A percentile compares a stretch with the other conserved stretches of the same genome.
phyloP scores from a whole-genome alignment of 1,284 basidiomycete genomes.

The Tilletiopsis washingtonensis region DNA sequence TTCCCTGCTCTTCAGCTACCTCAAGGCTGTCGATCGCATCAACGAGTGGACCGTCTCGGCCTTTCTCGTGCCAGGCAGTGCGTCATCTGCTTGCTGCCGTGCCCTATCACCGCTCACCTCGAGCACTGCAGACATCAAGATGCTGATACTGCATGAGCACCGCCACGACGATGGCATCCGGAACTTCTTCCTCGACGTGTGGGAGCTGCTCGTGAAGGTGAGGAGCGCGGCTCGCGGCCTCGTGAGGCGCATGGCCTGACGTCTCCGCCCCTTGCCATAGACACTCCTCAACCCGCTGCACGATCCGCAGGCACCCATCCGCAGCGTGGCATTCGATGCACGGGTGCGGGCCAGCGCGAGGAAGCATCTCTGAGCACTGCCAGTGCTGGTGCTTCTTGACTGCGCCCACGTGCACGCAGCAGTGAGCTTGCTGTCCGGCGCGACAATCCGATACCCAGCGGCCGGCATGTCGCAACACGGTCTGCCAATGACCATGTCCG shows the following conservation, averaged over 20 bases:
- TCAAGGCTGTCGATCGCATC: conserved; percentile 39
- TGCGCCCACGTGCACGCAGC: no score
- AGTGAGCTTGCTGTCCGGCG: no score
- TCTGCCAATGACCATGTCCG: no score
- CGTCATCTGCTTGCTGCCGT: conserved; percentile 6
- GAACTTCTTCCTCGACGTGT: conserved; percentile 44
- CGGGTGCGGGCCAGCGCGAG: conserved; percentile 32
- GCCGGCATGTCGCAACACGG: no score
- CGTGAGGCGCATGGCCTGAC: neutral
- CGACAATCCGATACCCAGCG: no score
- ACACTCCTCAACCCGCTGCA: conserved; percentile 41
- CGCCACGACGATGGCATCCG: conserved; percentile 45
- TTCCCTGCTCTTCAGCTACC: conserved; percentile 16
- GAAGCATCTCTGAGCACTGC: conserved; percentile 32
- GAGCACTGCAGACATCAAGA: conserved; percentile 30
- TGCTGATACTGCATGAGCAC: conserved; percentile 44
- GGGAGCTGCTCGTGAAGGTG: conserved; percentile 42
- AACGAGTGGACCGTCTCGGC: conserved; percentile 40
- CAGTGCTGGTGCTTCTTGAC: no score
- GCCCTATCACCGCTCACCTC: neutral
- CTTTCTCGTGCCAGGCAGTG: conserved; percentile 38
- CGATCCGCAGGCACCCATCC: conserved; percentile 33
- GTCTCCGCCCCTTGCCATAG: conserved; percentile 6
- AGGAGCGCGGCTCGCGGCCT: neutral
- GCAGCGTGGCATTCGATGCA: conserved; percentile 27